A percentile compares a stretch with the other conserved stretches of the same genome.
Evolutionary conservation across 805 yeast genomes (phyloP).

Genomic region (Saccharomycopsis schoenii): DNA sequence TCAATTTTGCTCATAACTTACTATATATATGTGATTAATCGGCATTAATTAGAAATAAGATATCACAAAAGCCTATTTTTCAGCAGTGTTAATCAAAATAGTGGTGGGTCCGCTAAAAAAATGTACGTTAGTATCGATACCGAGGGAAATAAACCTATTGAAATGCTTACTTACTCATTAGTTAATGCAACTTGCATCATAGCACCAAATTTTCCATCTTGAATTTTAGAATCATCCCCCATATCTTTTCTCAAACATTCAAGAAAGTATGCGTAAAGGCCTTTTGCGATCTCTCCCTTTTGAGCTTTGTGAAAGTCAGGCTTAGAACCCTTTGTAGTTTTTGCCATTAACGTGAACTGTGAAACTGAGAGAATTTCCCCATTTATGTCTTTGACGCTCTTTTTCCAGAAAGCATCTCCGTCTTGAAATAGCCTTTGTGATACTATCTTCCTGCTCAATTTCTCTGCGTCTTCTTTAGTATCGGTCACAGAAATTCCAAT

Average conservation of each 20-base stretch:
- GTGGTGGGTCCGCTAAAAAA: constrained; percentile 13
- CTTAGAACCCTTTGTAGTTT: constrained; percentile 80
- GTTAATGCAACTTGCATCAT: constrained; percentile 90
- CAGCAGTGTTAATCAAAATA: constrained; percentile 12
- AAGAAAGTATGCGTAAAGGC: constrained; percentile 41
- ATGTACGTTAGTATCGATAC: not conserved
- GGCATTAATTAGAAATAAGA: no score
- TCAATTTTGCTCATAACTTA: no score
- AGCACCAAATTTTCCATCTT: constrained; percentile 90
- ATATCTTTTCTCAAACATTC: constrained; percentile 36
- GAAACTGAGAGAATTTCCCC: constrained; percentile 81
- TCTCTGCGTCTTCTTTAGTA: constrained; percentile 60
- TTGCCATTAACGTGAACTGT: constrained; percentile 85
- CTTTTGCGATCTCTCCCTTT: constrained; percentile 50
- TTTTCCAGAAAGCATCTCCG: constrained; percentile 68
- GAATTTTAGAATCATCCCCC: constrained; percentile 49
- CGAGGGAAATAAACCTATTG: not conserved
- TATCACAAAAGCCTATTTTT: not conserved
- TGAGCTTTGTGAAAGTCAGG: constrained; percentile 94
- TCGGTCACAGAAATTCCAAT: constrained; percentile 82
- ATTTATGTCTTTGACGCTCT: constrained; percentile 48
- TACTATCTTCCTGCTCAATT: constrained; percentile 56
- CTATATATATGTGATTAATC: no score
- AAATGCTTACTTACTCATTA: constrained; percentile 41
- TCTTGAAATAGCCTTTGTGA: constrained; percentile 67